Evolutionary conservation across 495 filamentous ascomycete genomes (phyloP), one percentile per base, ranked within the genome.

Genomic region (Cercophora sp.): DNA sequence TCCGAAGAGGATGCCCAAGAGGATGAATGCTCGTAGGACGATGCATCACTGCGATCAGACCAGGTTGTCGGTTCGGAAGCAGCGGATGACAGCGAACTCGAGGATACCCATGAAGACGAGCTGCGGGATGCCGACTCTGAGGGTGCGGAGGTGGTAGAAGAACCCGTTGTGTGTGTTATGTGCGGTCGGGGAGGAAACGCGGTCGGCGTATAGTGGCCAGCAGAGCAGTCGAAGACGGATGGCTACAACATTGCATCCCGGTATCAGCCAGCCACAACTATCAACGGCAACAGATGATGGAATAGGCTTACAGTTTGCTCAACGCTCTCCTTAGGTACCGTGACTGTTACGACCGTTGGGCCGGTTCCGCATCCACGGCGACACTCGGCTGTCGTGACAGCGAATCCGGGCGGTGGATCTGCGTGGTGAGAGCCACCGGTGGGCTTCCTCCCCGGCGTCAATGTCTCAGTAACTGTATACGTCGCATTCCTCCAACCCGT

Each of bases 401-500:
- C 26, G 23, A 44, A 44, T 2, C 40, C 40, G 5, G 40, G 40
- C 2, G 40, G 40, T 3, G 40, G n/a, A 1, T 23, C 5, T 44
- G 19, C 40, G 4, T 10, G 6, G 3, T 26, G 23, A 44, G 2
- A 16, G 5, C 15, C 15, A 5, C 36, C 6, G 9, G 8, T 16
- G 36, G 36, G 36, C 16, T 16, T 16, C 8, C 8, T 10, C 36
- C 36, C 40, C 8, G 8, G 40, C 13, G 40, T 23, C 20, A 44
- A 10, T 5, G 40, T 44, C 20, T 44, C 40, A 23, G 40, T 44
- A 10, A 44, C 15, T 5, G n/a, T 15, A 20, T 44, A 44, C 3
- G 40, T 44, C 9, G 18, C 40, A 13, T 44, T n/a, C 40, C 40
- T 25, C 40, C 40, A 44, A 13, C 40, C 40, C 20, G 40, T 44